Base-by-base conservation (phyloP, 164 flowering plant species). In the Dillenia suffruticosa region DNA sequence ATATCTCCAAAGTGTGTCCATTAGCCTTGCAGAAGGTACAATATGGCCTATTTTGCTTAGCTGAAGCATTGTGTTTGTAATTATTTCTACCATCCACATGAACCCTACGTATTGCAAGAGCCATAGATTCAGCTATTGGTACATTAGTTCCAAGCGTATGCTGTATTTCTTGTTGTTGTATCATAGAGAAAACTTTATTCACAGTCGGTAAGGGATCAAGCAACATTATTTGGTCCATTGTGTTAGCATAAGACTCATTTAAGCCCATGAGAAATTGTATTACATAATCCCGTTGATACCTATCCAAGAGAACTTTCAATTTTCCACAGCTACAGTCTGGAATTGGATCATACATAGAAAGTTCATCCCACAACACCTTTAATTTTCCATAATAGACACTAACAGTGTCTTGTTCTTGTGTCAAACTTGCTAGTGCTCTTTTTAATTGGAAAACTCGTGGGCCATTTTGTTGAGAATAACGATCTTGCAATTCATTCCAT, bases 361-460 rank as follows among this genome's bases (percentile, higher is more conserved):
- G n/a, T 49, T 49, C 51, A 49, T 49, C n/a, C 51, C 51, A 49
- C 1, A 4, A 11, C 2, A 14, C n/a, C 4, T 49, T 49, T 11
- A 49, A 11, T 49, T 49, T 49, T 11, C 51, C 51, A 49, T 49
- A 49, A 49, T 49, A 49, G n/a, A 49, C 51, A 49, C 51, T 49
- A 12, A 49, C n/a, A 11, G 51, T 0, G 51, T 49, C 51, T 14
- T 49, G 51, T 49, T 2, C 51, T 49, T 14, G n/a, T 14, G n/a
- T 49, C n/a, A 49, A 14, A 49, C 7, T 49, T 49, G 51, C 51
- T 49, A 49, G 7, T 11, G 51, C 51, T 49, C 8, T 12, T 49
- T 49, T 49, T 2, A 49, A 49, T 49, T 49, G 51, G 7, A 49
- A 49, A 49, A 2, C 4, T 14, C 7, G 12, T 49, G 10, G 51